Conservation (phyloP, 164 flowering plant genomes). For the Kalanchoe fedtschenkoi region DNA sequence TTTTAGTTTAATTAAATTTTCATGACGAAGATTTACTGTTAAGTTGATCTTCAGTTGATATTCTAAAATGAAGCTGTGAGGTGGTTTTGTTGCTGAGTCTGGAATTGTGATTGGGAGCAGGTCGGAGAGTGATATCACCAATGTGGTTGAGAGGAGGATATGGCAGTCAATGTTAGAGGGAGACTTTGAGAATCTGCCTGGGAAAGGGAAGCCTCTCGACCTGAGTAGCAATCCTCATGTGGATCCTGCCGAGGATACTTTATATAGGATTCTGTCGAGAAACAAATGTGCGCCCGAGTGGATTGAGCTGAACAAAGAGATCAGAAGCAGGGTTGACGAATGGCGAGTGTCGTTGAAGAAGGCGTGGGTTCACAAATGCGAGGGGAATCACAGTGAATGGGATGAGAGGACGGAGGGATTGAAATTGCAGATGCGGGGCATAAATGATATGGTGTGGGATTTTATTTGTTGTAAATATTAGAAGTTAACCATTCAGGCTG, state of each 20-base stretch:
- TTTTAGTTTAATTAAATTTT: no score
- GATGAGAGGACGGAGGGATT: constrained; percentile 37
- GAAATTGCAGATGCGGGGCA: constrained; percentile 42
- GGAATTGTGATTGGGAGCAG: constrained; percentile 24
- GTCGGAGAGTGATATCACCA: constrained; percentile 79
- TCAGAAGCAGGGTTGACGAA: constrained; percentile 33
- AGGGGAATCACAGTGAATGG: constrained; percentile 46
- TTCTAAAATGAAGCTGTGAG: not conserved
- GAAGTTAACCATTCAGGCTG: no score
- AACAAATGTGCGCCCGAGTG: constrained; percentile 91
- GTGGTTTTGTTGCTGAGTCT: not conserved
- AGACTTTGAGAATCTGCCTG: constrained; percentile 88
- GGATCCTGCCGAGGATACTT: constrained; percentile 89
- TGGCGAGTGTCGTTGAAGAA: constrained; percentile 63
- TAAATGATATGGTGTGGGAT: constrained; percentile 57
- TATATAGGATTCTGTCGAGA: constrained; percentile 66
- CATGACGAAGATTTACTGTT: no score
- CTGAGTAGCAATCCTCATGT: constrained; percentile 65
- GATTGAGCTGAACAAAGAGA: constrained; percentile 92
- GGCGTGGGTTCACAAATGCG: constrained; percentile 36
- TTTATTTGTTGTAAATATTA: not conserved
- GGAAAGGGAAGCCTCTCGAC: constrained; percentile 88
- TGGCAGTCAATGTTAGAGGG: constrained; percentile 94
- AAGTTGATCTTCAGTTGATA: not conserved
- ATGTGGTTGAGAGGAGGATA: constrained; percentile 84